A percentile compares a stretch with the other conserved stretches of the same genome.
Evolutionary conservation across 2,329 filamentous ascomycete genomes (phyloP).

Genomic region (Sporothrix inflata): DNA sequence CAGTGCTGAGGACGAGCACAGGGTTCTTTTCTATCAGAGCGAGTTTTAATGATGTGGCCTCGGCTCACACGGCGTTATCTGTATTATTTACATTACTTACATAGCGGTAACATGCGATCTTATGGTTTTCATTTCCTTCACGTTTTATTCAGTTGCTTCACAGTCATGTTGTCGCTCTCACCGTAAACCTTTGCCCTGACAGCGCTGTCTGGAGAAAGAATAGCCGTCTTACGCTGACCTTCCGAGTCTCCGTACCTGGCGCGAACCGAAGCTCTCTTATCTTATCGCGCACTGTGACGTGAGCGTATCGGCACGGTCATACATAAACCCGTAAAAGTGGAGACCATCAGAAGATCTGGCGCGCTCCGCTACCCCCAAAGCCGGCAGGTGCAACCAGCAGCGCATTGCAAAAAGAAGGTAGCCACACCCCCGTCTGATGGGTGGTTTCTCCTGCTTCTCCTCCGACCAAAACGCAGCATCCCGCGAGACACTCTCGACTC

Average conservation of each 20-base stretch:
- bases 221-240: not conserved
- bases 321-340: slow-evolving; percentile 29
- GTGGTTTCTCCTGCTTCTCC: slow-evolving; percentile 21
- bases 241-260: not conserved
- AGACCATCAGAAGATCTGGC: not conserved
- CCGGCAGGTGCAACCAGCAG: slow-evolving; percentile 25
- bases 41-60: not conserved
- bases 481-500: not conserved
- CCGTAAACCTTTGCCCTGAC: not conserved
- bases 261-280: slow-evolving; percentile 26
- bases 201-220: not conserved
- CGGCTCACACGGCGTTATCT: slow-evolving; percentile 15
- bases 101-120: slow-evolving; percentile 13
- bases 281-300: slow-evolving; percentile 28
- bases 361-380: slow-evolving; percentile 20
- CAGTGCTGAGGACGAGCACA: not conserved
- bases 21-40: not conserved
- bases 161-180: not conserved
- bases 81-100: not conserved
- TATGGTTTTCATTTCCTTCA: not conserved
- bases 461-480: not conserved
- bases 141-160: too few species aligned
- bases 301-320: slow-evolving; percentile 25
- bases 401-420: slow-evolving; percentile 25
- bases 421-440: slow-evolving; percentile 13